Evolutionary conservation across 768 basidiomycete genomes (phyloP).

Genomic region (Trametopsis cervina): DNA sequence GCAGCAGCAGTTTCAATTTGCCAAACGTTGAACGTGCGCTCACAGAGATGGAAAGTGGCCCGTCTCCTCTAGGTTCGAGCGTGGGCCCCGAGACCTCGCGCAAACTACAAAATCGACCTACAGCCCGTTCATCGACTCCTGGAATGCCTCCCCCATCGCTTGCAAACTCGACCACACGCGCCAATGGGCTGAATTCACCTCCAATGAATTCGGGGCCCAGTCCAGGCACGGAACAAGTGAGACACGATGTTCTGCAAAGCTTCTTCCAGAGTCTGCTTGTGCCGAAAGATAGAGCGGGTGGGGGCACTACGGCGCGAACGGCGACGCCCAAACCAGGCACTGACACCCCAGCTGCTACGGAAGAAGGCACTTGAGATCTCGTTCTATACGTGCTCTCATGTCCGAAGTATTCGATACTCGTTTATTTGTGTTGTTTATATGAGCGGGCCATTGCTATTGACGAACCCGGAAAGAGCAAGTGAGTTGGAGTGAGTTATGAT

Average conservation of each 20-base stretch:
- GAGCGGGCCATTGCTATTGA: too few species aligned
- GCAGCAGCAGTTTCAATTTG: conserved; percentile 76
- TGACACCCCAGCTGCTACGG: neutral
- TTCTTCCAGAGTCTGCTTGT: conserved; percentile 82
- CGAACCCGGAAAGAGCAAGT: too few species aligned
- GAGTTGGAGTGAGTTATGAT: too few species aligned
- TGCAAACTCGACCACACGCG: conserved; percentile 6
- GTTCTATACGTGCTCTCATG: too few species aligned
- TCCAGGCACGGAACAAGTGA: conserved; percentile 50
- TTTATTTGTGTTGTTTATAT: neutral
- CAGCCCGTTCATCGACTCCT: conserved; percentile 17
- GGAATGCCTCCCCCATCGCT: neutral
- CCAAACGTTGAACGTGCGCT: conserved; percentile 87
- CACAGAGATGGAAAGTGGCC: conserved; percentile 68
- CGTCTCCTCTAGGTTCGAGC: conserved; percentile 23
- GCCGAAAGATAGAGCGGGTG: conserved; percentile 50
- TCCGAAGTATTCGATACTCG: neutral
- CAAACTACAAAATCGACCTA: conserved; percentile 17
- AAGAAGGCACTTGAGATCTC: neutral
- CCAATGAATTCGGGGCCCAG: conserved; percentile 30
- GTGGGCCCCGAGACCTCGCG: conserved; percentile 29
- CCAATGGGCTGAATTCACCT: conserved; percentile 25
- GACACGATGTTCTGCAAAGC: conserved; percentile 79
- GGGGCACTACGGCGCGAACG: conserved; percentile 16
- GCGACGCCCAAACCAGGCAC: neutral